Base-by-base conservation (phyloP, 1,139 yeast species). In the Nakaseomyces delphensis region DNA sequence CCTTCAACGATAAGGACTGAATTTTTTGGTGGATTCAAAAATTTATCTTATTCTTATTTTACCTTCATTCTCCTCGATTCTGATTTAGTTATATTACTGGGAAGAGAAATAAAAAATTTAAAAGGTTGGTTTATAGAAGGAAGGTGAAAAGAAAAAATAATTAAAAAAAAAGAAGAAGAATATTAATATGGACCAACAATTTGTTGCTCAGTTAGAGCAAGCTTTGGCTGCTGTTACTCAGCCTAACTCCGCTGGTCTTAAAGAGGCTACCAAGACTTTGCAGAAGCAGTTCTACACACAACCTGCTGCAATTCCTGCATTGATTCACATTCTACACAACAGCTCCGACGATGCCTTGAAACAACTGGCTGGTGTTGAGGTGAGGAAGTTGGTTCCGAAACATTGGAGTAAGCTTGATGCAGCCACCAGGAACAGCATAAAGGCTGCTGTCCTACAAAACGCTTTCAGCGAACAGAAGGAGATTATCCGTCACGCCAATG, bases 311-410 rank as follows among this genome's bases (percentile, higher is more conserved):
- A 73, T 91, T 46, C 93, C 96, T 23, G 80, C 95, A 8, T 71
- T 89, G 60, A 69, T 91, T 54, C 94, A 84, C 58, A 76, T 91
- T 51, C 73, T 86, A 59, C 91, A 83, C 64, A 71, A 72, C 52
- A 54, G 56, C 31, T 40, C 51, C 15, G 60, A 62, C 42, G 63
- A 57, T 46, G 63, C 60, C 38, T 49, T 64, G 40, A 76, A 74
- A 60, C 96, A 87, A 65, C 72, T 91, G 51, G 95, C 97, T 14
- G 95, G 96, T 48, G 96, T 91, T 47, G 98, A 91, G 67, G 89
- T 89, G 36, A 79, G 96, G 67, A 91, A 93, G 65, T 75, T 83
- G 59, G 78, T 86, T 40, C 59, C 73, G 42, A 70, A 73, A 51
- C 79, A 78, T 59, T 91, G 98, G 98, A 76, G 70, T 32, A 52